These are phyloP conservation scores for Naganishia cerealis DNA, from an alignment of 1,284 basidiomycete genomes.

Conservation along the genomic window DNA sequence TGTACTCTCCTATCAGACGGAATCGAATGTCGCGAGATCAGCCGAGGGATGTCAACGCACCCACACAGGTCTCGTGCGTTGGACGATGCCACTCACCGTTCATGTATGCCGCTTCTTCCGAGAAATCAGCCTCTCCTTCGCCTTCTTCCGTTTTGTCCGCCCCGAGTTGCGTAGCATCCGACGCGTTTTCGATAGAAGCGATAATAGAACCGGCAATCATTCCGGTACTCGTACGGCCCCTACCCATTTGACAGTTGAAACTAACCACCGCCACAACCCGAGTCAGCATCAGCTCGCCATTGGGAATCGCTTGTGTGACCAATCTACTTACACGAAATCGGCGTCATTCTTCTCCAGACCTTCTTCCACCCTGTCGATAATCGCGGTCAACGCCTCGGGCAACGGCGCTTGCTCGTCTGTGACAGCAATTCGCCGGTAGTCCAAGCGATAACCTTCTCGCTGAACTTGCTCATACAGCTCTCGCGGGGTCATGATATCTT, in stretches of 20 bases:
- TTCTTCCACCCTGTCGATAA: slow-evolving; percentile 70
- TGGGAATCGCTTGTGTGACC: slow-evolving; percentile 56
- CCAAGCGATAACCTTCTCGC: slow-evolving; percentile 75
- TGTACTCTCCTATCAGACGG: slow-evolving; percentile 79
- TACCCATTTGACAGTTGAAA: slow-evolving; percentile 56
- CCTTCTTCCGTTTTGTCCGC: slow-evolving; percentile 52
- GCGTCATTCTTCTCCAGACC: slow-evolving; percentile 63
- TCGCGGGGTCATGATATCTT: slow-evolving; percentile 89
- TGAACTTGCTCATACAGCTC: slow-evolving; percentile 57
- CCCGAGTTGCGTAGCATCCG: slow-evolving; percentile 30
- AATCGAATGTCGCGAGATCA: neutral
- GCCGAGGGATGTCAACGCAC: neutral
- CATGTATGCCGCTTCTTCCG: slow-evolving; percentile 79
- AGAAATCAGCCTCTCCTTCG: slow-evolving; percentile 61
- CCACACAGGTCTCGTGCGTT: neutral
- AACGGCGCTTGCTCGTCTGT: slow-evolving; percentile 91
- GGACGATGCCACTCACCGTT: slow-evolving; percentile 63
- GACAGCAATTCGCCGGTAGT: slow-evolving; percentile 83
- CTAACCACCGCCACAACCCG: slow-evolving; percentile 30
- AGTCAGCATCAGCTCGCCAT: slow-evolving; percentile 13
- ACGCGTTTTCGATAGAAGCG: slow-evolving; percentile 64
- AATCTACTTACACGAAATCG: slow-evolving; percentile 75
- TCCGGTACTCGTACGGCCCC: slow-evolving; percentile 73
- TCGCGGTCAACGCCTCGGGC: slow-evolving; percentile 74
- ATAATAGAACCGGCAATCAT: slow-evolving; percentile 89